Percentiles rank a stretch among this genome's conserved stretches.
Evolutionary conservation across 805 yeast genomes (phyloP).

Genomic region (Candida ascalaphidarum): DNA sequence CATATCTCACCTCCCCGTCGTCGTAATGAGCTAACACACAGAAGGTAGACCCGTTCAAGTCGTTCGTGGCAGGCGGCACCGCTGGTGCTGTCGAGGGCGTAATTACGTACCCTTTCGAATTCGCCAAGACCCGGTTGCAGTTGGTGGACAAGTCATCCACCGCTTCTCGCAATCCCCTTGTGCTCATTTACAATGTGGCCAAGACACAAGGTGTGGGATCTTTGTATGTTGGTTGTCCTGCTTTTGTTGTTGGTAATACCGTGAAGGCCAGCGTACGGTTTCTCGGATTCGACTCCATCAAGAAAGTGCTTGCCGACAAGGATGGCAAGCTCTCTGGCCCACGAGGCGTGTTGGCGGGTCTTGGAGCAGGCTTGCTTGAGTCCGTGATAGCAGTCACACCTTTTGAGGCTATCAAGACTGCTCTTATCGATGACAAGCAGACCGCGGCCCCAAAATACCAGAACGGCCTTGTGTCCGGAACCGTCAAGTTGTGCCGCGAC

Average conservation of each 20-base stretch:
- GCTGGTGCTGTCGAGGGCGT: slow-evolving; percentile 96
- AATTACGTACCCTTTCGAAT: slow-evolving; percentile 92
- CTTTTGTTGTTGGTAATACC: slow-evolving; percentile 92
- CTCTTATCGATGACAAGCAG: slow-evolving; percentile 88
- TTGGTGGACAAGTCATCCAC: slow-evolving; percentile 57
- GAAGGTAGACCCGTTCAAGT: slow-evolving; percentile 62
- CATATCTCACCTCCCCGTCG: neutral
- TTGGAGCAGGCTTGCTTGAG: slow-evolving; percentile 93
- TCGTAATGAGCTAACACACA: slow-evolving; percentile 7
- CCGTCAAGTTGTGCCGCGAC: slow-evolving; percentile 59
- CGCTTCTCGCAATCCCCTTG: slow-evolving; percentile 76
- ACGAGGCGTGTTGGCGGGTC: slow-evolving; percentile 91
- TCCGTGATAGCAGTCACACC: slow-evolving; percentile 94
- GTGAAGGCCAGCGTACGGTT: slow-evolving; percentile 95
- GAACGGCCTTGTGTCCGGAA: slow-evolving; percentile 51
- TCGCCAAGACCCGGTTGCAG: slow-evolving; percentile 91
- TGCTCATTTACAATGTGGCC: slow-evolving; percentile 66
- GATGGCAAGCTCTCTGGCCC: slow-evolving; percentile 85
- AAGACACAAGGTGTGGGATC: slow-evolving; percentile 71
- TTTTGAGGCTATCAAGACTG: slow-evolving; percentile 93
- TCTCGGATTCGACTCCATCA: slow-evolving; percentile 85
- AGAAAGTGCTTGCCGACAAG: slow-evolving; percentile 66
- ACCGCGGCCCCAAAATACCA: slow-evolving; percentile 70
- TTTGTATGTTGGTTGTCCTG: slow-evolving; percentile 92
- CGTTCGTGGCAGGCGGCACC: slow-evolving; percentile 90